These are phyloP conservation scores for Coccomyxa sp. DNA, from an alignment of 139 green algal species.

Conservation along the genomic window DNA sequence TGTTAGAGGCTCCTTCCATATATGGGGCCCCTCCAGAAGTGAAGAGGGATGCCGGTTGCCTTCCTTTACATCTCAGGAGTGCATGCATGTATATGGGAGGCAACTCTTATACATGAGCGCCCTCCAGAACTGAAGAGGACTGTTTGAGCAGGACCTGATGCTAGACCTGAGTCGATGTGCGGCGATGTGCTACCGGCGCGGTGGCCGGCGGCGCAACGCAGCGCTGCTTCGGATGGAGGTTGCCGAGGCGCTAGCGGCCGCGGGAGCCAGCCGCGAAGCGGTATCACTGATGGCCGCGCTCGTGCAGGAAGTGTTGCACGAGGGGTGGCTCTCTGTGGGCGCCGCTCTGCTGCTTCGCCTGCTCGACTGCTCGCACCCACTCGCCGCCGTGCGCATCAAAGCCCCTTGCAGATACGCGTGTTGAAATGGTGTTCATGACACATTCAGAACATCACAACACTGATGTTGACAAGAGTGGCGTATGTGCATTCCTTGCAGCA, in stretches of 20 bases:
- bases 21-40: neutral
- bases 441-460: neutral
- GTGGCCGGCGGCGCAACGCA: conserved; percentile 23
- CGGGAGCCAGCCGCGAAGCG: conserved; percentile 12
- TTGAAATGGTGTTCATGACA: neutral
- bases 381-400: conserved; percentile 9
- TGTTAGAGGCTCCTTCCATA: neutral
- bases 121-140: neutral
- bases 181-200: conserved; percentile 31
- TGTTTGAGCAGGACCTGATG: conserved; percentile 13
- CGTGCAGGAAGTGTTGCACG: conserved; percentile 15
- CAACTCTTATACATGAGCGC: neutral
- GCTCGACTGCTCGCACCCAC: conserved; percentile 28
- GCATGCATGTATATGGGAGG: too few relatives aligned
- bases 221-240: conserved; percentile 41
- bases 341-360: conserved; percentile 36
- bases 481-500: too few relatives aligned
- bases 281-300: conserved; percentile 19
- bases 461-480: too few relatives aligned
- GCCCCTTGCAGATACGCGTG: neutral
- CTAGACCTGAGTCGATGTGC: conserved; percentile 34
- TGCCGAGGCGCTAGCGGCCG: conserved; percentile 30
- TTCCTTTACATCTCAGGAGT: conserved; percentile 16
- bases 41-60: neutral
- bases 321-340: conserved; percentile 47